Percentiles rank a stretch among this genome's conserved stretches.
Evolutionary conservation across 2,329 filamentous ascomycete genomes (phyloP).

Genomic region (Xylariaceae sp.): DNA sequence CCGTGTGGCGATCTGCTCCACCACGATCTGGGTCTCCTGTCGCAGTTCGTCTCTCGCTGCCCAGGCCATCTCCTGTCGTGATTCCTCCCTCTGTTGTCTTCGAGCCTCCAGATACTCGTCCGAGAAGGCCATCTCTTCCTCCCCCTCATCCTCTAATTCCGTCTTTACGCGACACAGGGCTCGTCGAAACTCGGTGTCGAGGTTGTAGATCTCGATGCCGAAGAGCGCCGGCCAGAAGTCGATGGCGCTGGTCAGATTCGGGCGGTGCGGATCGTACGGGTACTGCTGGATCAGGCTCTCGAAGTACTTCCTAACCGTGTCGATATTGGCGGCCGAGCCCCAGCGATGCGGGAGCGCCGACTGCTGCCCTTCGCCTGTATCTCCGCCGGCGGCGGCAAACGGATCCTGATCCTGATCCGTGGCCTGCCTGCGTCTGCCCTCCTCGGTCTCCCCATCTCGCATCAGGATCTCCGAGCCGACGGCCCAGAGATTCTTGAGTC

Average conservation of each 20-base stretch:
- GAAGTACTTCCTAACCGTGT: conserved; percentile 64
- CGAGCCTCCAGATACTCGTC: conserved; percentile 19
- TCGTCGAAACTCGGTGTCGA: conserved; percentile 61
- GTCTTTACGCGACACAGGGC: conserved; percentile 43
- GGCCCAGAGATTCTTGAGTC: conserved; percentile 73
- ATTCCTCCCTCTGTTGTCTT: conserved; percentile 14
- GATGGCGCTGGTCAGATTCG: conserved; percentile 63
- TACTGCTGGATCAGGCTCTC: conserved; percentile 77
- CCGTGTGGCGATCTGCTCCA: conserved; percentile 64
- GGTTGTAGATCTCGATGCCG: conserved; percentile 77
- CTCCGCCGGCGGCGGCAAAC: too few relatives aligned
- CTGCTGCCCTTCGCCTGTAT: conserved; percentile 9
- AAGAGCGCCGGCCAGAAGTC: conserved; percentile 85
- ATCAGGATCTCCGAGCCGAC: conserved; percentile 84
- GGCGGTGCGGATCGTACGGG: conserved; percentile 66
- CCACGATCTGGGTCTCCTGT: conserved; percentile 56
- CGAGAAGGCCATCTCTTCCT: conserved; percentile 14
- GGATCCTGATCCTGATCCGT: background rate
- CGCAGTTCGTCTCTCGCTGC: conserved; percentile 47
- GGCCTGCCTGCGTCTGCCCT: conserved; percentile 16
- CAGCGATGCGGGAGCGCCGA: conserved; percentile 35
- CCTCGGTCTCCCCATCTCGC: conserved; percentile 52
- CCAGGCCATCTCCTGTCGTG: conserved; percentile 11
- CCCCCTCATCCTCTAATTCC: conserved; percentile 22
- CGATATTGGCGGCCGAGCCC: conserved; percentile 51